Percentiles rank a stretch among this genome's conserved stretches.
Conservation (phyloP, 164 flowering plant genomes). For the Dillenia suffruticosa region DNA sequence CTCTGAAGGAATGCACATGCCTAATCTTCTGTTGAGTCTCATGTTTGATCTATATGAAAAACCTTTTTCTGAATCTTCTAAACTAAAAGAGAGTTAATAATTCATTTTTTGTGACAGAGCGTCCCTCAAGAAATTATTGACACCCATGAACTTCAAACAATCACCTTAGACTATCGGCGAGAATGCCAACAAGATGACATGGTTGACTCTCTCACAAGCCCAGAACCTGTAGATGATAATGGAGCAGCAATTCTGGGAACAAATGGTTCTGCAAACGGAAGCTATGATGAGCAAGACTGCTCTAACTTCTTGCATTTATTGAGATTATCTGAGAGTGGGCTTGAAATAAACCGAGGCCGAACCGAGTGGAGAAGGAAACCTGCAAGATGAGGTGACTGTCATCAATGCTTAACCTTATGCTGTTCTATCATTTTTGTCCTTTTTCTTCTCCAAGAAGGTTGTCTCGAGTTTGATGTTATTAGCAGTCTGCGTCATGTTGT, state of each 20-base stretch:
- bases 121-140: slow-evolving; percentile 88
- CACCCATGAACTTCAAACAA: slow-evolving; percentile 71
- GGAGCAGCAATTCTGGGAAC: slow-evolving; percentile 30
- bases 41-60: too few species aligned
- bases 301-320: slow-evolving; percentile 69
- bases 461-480: too few species aligned
- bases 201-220: slow-evolving; percentile 81
- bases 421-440: too few species aligned
- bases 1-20: too few species aligned
- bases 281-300: slow-evolving; percentile 19
- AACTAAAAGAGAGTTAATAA: not conserved
- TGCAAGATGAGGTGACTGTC: not conserved
- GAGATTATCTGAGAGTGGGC: slow-evolving; percentile 59
- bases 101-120: slow-evolving; percentile 45
- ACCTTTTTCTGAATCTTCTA: not conserved
- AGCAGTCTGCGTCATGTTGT: too few species aligned
- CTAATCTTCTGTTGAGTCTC: too few species aligned
- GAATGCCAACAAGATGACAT: slow-evolving; percentile 88
- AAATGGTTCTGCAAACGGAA: slow-evolving; percentile 49
- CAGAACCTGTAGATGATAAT: slow-evolving; percentile 33
- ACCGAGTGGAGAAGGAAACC: slow-evolving; percentile 88
- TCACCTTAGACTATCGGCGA: slow-evolving; percentile 80
- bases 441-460: too few species aligned
- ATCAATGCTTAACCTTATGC: too few species aligned
- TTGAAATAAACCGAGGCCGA: slow-evolving; percentile 85